Percentiles rank a stretch among this genome's conserved stretches.
Conservation (phyloP, 2,329 filamentous ascomycete genomes). For the Colletotrichum plurivorum region DNA sequence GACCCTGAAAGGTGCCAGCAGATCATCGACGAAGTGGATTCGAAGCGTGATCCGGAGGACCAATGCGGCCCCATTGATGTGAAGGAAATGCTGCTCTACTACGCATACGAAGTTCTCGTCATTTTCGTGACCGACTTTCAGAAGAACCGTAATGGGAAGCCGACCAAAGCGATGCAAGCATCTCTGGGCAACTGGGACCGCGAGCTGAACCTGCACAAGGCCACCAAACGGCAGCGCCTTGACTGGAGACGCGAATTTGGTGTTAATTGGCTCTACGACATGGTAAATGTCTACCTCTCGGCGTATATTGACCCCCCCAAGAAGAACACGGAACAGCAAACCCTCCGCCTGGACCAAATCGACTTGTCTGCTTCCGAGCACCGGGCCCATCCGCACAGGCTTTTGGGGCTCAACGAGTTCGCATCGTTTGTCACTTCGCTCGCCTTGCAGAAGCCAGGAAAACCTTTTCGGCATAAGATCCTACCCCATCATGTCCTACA, state of each 20-base stretch:
- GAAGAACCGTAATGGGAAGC: slow-evolving; percentile 59
- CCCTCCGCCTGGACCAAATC: not conserved
- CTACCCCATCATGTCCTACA: slow-evolving; percentile 64
- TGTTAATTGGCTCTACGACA: slow-evolving; percentile 66
- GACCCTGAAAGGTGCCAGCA: slow-evolving; percentile 46
- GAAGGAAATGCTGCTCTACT: slow-evolving; percentile 58
- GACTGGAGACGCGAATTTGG: slow-evolving; percentile 63
- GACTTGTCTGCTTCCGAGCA: slow-evolving; percentile 47
- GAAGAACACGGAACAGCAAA: not conserved
- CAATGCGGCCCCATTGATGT: slow-evolving; percentile 48
- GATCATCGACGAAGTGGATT: slow-evolving; percentile 15
- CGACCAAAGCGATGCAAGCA: slow-evolving; percentile 58
- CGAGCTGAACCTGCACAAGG: slow-evolving; percentile 52
- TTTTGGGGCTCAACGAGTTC: slow-evolving; percentile 64
- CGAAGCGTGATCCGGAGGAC: not conserved
- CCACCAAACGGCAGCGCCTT: slow-evolving; percentile 54
- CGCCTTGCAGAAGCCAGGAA: slow-evolving; percentile 58
- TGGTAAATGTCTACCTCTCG: slow-evolving; percentile 61
- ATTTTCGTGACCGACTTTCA: slow-evolving; percentile 63
- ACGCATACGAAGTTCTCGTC: slow-evolving; percentile 58
- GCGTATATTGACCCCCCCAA: slow-evolving; percentile 35
- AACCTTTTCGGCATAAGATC: slow-evolving; percentile 55
- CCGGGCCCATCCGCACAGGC: slow-evolving; percentile 39
- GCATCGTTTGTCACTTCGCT: slow-evolving; percentile 58
- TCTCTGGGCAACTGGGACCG: slow-evolving; percentile 59